A percentile compares a stretch with the other conserved stretches of the same genome.
Conservation (phyloP, 352 stramenopile species). For the Globisporangium heterothallicum region DNA sequence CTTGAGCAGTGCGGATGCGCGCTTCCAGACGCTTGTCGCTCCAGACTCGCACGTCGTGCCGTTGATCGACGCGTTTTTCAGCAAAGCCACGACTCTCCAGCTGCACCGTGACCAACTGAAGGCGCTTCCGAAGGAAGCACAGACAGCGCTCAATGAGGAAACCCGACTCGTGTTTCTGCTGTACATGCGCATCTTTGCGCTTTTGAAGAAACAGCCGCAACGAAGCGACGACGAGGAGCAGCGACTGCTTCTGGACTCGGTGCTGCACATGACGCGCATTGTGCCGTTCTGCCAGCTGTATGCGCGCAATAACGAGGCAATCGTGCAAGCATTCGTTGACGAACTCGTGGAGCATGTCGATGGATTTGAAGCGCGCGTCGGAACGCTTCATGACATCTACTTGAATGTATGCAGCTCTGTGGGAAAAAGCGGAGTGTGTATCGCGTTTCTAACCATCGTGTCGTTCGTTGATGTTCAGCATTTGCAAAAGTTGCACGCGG, state of each 20-base stretch:
- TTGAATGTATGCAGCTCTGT: too few species aligned
- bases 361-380: slow-evolving; percentile 18
- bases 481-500: slow-evolving; percentile 27
- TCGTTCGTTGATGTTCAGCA: too few species aligned
- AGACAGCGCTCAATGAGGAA: slow-evolving; percentile 5
- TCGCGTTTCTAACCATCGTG: too few species aligned
- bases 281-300: slow-evolving; percentile 60
- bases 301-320: slow-evolving; percentile 24
- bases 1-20: slow-evolving; percentile 9
- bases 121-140: slow-evolving; percentile 4
- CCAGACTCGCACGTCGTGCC: neutral
- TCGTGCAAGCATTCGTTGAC: slow-evolving; percentile 24
- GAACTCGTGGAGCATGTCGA: slow-evolving; percentile 14
- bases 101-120: slow-evolving; percentile 10
- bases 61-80: slow-evolving; percentile 11
- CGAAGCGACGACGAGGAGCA: neutral
- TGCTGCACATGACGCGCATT: slow-evolving; percentile 52
- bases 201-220: neutral
- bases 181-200: slow-evolving; percentile 10
- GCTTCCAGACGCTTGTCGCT: slow-evolving; percentile 5
- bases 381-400: slow-evolving; percentile 29
- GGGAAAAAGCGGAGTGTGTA: too few species aligned
- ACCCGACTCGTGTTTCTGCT: slow-evolving; percentile 13
- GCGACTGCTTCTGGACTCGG: slow-evolving; percentile 16
- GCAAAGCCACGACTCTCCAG: slow-evolving; percentile 6